Percentiles rank a stretch among this genome's conserved stretches.
Conservation (phyloP, 106 monocot species). For the Acanthochlamys bracteata region DNA sequence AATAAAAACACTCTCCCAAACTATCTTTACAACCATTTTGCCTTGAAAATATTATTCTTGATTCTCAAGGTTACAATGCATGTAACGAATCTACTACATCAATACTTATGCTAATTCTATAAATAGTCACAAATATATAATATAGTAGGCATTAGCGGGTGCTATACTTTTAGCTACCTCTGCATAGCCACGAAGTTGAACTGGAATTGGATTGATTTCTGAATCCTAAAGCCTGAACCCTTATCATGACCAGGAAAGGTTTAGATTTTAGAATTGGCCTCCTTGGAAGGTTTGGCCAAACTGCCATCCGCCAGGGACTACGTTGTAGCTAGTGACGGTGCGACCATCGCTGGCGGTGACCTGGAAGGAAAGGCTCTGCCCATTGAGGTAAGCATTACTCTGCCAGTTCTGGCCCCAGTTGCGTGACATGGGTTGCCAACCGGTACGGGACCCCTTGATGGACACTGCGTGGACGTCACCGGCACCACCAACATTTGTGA, state of each 20-base stretch:
- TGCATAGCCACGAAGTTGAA: background rate
- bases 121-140: background rate
- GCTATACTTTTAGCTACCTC: conserved; percentile 14
- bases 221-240: background rate
- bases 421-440: conserved; percentile 56
- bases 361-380: conserved; percentile 52
- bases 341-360: conserved; percentile 48
- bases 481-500: conserved; percentile 53
- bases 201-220: background rate
- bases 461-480: conserved; percentile 47
- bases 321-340: conserved; percentile 37
- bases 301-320: conserved; percentile 39
- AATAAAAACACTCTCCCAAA: no score
- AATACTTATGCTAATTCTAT: background rate
- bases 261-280: conserved; percentile 6
- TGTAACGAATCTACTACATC: background rate
- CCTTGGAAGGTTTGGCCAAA: conserved; percentile 57
- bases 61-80: background rate
- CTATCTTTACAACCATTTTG: background rate
- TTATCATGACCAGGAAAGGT: conserved; percentile 2
- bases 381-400: conserved; percentile 45
- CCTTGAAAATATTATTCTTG: background rate
- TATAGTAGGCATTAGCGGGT: conserved; percentile 12
- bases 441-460: conserved; percentile 42
- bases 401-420: conserved; percentile 78